Evolutionary conservation across 306 rosid genomes (phyloP).

Genomic region (Abrus precatorius): DNA sequence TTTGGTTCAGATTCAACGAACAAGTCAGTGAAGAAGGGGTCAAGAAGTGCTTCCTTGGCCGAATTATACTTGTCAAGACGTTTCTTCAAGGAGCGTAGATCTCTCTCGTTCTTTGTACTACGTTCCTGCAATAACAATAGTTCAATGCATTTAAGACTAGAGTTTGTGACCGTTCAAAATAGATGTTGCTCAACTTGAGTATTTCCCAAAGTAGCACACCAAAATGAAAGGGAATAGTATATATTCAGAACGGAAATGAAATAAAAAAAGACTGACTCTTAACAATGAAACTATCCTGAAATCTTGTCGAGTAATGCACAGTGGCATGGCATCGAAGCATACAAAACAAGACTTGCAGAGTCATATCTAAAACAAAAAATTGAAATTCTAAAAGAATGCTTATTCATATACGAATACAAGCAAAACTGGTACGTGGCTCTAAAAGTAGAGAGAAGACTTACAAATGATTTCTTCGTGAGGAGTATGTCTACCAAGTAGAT

Average conservation of each 20-base stretch:
- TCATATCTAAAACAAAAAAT: background rate
- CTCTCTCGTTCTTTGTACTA: constrained; percentile 79
- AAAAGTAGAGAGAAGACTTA: constrained; percentile 59
- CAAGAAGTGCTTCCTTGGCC: constrained; percentile 83
- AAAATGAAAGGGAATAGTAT: background rate
- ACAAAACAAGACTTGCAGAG: background rate
- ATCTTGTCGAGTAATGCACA: background rate
- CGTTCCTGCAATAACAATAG: constrained; percentile 69
- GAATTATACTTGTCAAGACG: constrained; percentile 78
- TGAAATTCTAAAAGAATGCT: constrained; percentile 16
- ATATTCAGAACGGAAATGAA: background rate
- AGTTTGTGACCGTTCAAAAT: background rate
- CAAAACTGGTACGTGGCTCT: constrained; percentile 32
- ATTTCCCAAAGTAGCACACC: background rate
- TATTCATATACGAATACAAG: background rate
- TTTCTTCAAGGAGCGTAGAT: constrained; percentile 89
- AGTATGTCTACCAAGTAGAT: constrained; percentile 82
- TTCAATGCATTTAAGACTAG: constrained; percentile 3
- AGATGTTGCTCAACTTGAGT: background rate
- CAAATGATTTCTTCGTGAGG: constrained; percentile 89
- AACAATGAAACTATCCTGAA: background rate
- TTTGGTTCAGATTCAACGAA: constrained; percentile 47
- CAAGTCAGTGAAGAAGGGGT: constrained; percentile 75
- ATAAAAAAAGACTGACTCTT: background rate
- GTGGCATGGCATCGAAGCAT: constrained; percentile 14